Conservation (phyloP, 2,329 filamentous ascomycete species). For the Diplocarpon rosae region DNA sequence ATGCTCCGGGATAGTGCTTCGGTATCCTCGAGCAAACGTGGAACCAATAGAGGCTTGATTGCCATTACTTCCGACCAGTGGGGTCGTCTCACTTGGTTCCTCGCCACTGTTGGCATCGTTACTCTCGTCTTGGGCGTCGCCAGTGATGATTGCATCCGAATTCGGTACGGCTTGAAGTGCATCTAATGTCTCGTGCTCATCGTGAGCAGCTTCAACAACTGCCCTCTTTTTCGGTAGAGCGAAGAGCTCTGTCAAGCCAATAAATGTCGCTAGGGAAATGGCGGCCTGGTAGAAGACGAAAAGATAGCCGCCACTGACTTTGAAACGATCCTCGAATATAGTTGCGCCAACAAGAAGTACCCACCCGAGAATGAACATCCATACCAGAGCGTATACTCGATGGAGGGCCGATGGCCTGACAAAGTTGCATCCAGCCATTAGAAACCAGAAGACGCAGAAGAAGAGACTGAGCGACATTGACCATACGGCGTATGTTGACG, state of each 20-base stretch:
- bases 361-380: slow-evolving; percentile 74
- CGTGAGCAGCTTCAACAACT: slow-evolving; percentile 50
- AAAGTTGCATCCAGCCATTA: slow-evolving; percentile 67
- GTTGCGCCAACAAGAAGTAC: slow-evolving; percentile 58
- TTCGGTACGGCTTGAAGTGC: slow-evolving; percentile 26
- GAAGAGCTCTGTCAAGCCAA: slow-evolving; percentile 73
- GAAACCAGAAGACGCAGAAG: slow-evolving; percentile 71
- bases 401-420: slow-evolving; percentile 79
- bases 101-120: slow-evolving; percentile 7
- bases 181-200: slow-evolving; percentile 36
- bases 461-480: slow-evolving; percentile 76
- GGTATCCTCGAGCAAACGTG: slow-evolving; percentile 44
- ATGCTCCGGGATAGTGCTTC: slow-evolving; percentile 18
- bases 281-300: slow-evolving; percentile 70
- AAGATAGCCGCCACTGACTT: slow-evolving; percentile 68
- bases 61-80: slow-evolving; percentile 36
- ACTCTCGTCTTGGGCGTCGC: slow-evolving; percentile 20
- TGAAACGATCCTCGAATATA: slow-evolving; percentile 63
- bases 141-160: slow-evolving; percentile 30
- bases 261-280: slow-evolving; percentile 60
- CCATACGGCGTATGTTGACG: slow-evolving; percentile 80
- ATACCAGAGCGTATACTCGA: slow-evolving; percentile 68
- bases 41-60: slow-evolving; percentile 41
- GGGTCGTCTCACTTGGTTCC: slow-evolving; percentile 41
- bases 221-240: slow-evolving; percentile 59